Percentiles rank a stretch among this genome's conserved stretches.
These are phyloP conservation scores for Themeda triandra DNA, from an alignment of 176 grass and related monocot species.

Conservation along the genomic window DNA sequence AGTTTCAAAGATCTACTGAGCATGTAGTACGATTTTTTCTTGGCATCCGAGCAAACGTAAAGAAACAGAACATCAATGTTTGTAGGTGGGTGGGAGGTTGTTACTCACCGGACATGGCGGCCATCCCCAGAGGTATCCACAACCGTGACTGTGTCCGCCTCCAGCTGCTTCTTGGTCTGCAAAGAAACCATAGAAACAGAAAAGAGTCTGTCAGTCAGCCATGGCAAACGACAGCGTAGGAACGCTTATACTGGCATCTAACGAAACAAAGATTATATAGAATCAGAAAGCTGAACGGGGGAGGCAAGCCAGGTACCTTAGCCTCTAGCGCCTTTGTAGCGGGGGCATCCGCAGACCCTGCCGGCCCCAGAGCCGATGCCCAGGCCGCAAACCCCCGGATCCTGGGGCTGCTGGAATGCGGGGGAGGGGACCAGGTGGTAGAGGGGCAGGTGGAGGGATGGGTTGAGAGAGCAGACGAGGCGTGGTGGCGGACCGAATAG, in stretches of 20 bases:
- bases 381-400: slow-evolving; percentile 30
- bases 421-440: not conserved
- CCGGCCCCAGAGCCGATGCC: slow-evolving; percentile 24
- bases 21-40: not conserved
- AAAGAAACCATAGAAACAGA: not conserved
- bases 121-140: too few species aligned
- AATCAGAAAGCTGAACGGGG: not conserved
- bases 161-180: slow-evolving; percentile 64
- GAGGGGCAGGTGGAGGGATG: not conserved
- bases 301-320: slow-evolving; percentile 31
- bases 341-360: slow-evolving; percentile 26
- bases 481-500: too few species aligned
- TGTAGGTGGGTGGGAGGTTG: too few species aligned
- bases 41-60: too few species aligned
- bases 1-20: too few species aligned
- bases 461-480: too few species aligned
- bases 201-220: not conserved
- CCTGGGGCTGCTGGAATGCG: not conserved
- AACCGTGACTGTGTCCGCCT: too few species aligned
- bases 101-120: too few species aligned
- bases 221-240: not conserved
- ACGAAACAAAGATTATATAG: not conserved
- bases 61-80: too few species aligned
- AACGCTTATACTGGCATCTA: not conserved
- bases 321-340: slow-evolving; percentile 42